Evolutionary conservation across 2,329 filamentous ascomycete species (phyloP).

Genomic region (Phialemonium atrogriseum): DNA sequence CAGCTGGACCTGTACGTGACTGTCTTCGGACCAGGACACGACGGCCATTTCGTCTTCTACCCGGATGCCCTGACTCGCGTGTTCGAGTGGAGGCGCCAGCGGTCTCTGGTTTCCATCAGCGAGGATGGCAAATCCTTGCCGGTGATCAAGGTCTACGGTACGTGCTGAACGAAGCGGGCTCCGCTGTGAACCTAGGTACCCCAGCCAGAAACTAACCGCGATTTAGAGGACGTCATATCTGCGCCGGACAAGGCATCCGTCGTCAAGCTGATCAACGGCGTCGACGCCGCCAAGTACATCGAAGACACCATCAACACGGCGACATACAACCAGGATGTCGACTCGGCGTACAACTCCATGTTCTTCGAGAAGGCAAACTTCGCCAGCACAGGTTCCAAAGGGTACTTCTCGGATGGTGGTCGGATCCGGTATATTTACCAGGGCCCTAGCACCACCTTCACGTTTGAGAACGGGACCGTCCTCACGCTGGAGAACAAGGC

Average conservation of each 20-base stretch:
- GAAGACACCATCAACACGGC: conserved; percentile 30
- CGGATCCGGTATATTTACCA: conserved; percentile 20
- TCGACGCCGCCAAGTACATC: conserved; percentile 26
- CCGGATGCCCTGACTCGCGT: conserved; percentile 28
- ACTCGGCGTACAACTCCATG: conserved; percentile 28
- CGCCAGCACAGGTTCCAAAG: conserved; percentile 10
- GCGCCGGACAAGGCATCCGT: conserved; percentile 13
- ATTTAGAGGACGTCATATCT: conserved; percentile 12
- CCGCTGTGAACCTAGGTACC: no score
- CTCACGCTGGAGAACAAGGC: conserved; percentile 22
- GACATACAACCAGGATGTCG: conserved; percentile 20
- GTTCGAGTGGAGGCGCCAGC: conserved; percentile 26
- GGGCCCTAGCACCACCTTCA: conserved; percentile 25
- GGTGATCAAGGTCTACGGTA: conserved; percentile 41
- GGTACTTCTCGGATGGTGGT: conserved; percentile 23
- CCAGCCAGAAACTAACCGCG: no score
- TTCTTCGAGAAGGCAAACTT: conserved; percentile 20
- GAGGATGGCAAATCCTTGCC: conserved; percentile 21
- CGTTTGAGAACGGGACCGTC: conserved; percentile 27
- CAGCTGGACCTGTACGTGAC: conserved; percentile 29
- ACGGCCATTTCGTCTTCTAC: conserved; percentile 32
- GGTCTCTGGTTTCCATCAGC: conserved; percentile 31
- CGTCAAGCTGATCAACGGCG: conserved; percentile 19
- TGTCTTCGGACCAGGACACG: conserved; percentile 29
- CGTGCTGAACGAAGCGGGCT: conserved; percentile 9